Conservation (phyloP, 257 asterid genomes). For the Fraxinus quadrangulata region DNA sequence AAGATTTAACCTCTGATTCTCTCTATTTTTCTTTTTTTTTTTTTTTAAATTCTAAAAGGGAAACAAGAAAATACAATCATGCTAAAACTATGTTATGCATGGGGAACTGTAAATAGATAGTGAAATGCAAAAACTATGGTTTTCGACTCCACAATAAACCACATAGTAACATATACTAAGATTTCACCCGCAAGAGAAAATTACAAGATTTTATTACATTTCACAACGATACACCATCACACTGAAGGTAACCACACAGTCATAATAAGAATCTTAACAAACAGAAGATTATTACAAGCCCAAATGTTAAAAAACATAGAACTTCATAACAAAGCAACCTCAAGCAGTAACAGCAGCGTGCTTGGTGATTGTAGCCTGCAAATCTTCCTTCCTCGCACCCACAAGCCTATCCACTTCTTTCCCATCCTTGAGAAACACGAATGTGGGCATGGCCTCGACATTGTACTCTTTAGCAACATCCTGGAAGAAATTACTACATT, state of each 20-base stretch:
- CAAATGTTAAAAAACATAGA: constrained; percentile 10
- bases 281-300: constrained; percentile 26
- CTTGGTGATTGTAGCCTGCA: constrained; percentile 27
- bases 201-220: constrained; percentile 4
- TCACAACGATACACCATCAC: neutral
- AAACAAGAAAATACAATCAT: too few species aligned
- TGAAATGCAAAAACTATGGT: neutral
- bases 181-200: neutral
- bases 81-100: too few species aligned
- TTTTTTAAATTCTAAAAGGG: too few species aligned
- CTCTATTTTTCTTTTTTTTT: too few species aligned
- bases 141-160: neutral
- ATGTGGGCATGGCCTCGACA: constrained; percentile 86
- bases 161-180: neutral
- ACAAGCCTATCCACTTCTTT: constrained; percentile 53
- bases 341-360: constrained; percentile 36
- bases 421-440: constrained; percentile 69
- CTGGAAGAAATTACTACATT: constrained; percentile 30
- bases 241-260: neutral
- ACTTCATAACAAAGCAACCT: constrained; percentile 3
- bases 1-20: too few species aligned
- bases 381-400: constrained; percentile 71
- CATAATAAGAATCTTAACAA: neutral
- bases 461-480: constrained; percentile 44
- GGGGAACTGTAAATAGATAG: too few species aligned